These are phyloP conservation scores for Isoetes taiwanensis DNA, from an alignment of 75 land plant species.

Conservation along the genomic window DNA sequence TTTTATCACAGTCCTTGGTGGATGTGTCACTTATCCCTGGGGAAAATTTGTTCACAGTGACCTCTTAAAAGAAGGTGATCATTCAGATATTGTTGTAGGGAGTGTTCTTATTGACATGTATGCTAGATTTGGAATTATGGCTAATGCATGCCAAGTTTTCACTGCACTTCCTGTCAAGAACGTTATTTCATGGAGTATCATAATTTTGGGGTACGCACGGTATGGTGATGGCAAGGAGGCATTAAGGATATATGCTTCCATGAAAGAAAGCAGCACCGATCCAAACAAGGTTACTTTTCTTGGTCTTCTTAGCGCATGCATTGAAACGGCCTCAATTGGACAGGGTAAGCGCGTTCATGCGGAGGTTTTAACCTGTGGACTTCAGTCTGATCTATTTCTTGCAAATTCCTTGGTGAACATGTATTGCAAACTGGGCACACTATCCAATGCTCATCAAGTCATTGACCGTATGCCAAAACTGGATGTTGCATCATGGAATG, in stretches of 20 bases:
- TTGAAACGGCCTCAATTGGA: background rate
- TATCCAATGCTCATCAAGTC: slow-evolving; percentile 22
- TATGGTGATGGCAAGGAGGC: slow-evolving; percentile 21
- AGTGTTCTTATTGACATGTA: slow-evolving; percentile 4
- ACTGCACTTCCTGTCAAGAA: background rate
- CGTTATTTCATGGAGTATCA: slow-evolving; percentile 5
- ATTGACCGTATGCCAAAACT: slow-evolving; percentile 6
- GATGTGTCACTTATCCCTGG: too few species aligned
- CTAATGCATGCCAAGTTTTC: slow-evolving; percentile 11
- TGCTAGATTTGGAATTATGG: background rate
- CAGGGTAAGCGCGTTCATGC: slow-evolving; percentile 7
- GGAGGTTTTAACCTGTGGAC: background rate
- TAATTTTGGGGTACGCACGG: slow-evolving; percentile 4
- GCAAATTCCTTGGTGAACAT: slow-evolving; percentile 31
- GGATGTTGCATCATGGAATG: slow-evolving; percentile 30
- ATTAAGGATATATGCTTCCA: slow-evolving; percentile 20
- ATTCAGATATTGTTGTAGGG: background rate
- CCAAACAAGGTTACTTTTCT: slow-evolving; percentile 23
- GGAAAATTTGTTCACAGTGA: slow-evolving; percentile 6
- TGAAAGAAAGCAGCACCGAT: slow-evolving; percentile 20
- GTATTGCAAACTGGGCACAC: slow-evolving; percentile 32
- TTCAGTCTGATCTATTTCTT: background rate
- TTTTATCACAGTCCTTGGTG: background rate
- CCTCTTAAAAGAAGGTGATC: background rate
- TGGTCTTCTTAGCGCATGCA: slow-evolving; percentile 12